These are phyloP conservation scores for Auricularia auricula-judae DNA, from an alignment of 768 basidiomycete species.

Conservation along the genomic window DNA sequence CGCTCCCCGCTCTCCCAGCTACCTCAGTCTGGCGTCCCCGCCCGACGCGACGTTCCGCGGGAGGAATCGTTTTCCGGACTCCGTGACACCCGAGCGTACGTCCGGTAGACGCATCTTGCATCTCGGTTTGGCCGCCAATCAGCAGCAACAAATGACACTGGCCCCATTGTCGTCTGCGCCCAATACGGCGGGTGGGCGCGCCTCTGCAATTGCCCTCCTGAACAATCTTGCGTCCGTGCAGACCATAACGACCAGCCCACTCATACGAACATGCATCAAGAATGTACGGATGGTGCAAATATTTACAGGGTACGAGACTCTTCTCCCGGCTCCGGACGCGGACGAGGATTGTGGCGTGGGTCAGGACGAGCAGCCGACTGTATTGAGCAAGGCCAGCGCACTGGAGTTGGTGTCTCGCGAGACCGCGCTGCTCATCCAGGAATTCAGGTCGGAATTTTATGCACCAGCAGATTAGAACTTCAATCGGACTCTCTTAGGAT, in stretches of 20 bases:
- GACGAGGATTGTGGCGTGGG: constrained; percentile 14
- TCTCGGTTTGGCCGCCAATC: constrained; percentile 39
- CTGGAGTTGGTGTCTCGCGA: constrained; percentile 42
- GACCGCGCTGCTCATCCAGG: constrained; percentile 44
- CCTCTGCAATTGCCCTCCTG: neutral
- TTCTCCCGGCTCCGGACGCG: constrained; percentile 37
- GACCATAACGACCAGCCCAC: constrained; percentile 33
- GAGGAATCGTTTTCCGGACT: constrained; percentile 24
- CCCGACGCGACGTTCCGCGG: constrained; percentile 27
- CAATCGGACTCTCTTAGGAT: no score
- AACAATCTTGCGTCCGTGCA: neutral
- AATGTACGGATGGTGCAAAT: constrained; percentile 52
- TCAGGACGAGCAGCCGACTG: constrained; percentile 8
- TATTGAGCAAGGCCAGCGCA: constrained; percentile 47
- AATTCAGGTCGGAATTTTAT: constrained; percentile 28
- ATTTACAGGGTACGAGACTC: constrained; percentile 48
- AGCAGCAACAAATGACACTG: constrained; percentile 13
- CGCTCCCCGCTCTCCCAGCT: constrained; percentile 24
- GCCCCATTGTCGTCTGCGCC: neutral
- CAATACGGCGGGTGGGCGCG: constrained; percentile 3
- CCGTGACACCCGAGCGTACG: constrained; percentile 23
- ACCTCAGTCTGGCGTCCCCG: constrained; percentile 35
- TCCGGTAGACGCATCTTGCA: constrained; percentile 45
- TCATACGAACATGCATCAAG: constrained; percentile 48
- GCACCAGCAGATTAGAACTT: neutral